Conservation (phyloP, 768 basidiomycete species). For the Leucogyrophana mollusca region DNA sequence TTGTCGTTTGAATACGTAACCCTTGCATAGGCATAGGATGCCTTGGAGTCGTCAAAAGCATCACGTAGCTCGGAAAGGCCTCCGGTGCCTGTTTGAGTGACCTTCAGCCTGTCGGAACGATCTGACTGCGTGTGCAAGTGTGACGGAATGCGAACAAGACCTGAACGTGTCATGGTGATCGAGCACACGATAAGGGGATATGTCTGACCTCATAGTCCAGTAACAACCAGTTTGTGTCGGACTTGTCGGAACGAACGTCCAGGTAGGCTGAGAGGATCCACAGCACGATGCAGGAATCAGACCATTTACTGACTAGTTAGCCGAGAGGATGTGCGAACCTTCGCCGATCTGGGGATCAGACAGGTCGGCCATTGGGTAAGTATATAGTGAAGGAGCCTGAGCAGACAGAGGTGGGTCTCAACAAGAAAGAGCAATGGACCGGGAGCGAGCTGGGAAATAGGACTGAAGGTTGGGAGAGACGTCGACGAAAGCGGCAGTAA, state of each 20-base stretch:
- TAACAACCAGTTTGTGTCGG: constrained; percentile 86
- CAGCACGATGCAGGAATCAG: constrained; percentile 23
- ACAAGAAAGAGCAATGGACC: background rate
- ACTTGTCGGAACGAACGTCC: constrained; percentile 83
- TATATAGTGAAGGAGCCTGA: background rate
- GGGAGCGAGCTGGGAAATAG: background rate
- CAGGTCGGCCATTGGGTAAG: constrained; percentile 69
- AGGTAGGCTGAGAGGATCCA: constrained; percentile 64
- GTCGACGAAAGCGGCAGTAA: too few species aligned
- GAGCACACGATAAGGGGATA: background rate
- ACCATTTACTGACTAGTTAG: constrained; percentile 3
- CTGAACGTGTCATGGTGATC: constrained; percentile 15
- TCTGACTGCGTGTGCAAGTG: constrained; percentile 46
- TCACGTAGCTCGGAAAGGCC: constrained; percentile 78
- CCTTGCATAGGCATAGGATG: constrained; percentile 82
- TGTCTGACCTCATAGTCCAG: constrained; percentile 78
- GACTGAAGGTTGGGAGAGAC: background rate
- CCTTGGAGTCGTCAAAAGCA: constrained; percentile 67
- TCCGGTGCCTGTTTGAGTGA: constrained; percentile 78
- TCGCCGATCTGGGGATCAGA: constrained; percentile 69
- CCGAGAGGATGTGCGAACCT: constrained; percentile 44
- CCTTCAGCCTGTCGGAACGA: constrained; percentile 74
- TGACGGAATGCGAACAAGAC: constrained; percentile 3
- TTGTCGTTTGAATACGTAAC: constrained; percentile 86
- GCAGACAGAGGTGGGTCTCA: too few species aligned